Percentiles rank a stretch among this genome's conserved stretches.
Conservation (phyloP, 495 filamentous ascomycete species). For the Astrothelium subdiscretum region DNA sequence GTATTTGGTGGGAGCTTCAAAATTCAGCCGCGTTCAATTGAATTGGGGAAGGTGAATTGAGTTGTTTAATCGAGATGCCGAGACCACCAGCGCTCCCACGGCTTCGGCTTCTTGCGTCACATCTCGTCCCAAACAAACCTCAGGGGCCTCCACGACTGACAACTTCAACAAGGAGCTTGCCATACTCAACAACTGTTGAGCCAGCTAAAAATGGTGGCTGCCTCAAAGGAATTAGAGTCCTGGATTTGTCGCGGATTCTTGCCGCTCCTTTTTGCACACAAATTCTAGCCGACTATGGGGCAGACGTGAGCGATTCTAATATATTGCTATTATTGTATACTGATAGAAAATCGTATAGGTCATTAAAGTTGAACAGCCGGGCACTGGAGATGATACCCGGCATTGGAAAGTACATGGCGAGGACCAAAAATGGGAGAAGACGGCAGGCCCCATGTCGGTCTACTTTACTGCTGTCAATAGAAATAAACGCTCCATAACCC, state of each 20-base stretch:
- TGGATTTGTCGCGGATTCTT: constrained; percentile 19
- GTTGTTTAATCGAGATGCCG: neutral
- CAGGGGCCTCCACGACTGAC: neutral
- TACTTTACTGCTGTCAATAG: constrained; percentile 21
- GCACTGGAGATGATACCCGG: constrained; percentile 19
- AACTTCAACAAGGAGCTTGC: neutral
- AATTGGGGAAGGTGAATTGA: too few species aligned
- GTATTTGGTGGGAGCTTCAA: too few species aligned
- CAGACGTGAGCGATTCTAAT: constrained; percentile 4
- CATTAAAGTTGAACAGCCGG: constrained; percentile 26
- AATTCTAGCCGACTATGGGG: constrained; percentile 21
- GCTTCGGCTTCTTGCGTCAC: neutral
- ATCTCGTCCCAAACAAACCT: neutral
- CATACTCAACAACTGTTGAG: neutral
- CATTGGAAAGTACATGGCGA: constrained; percentile 17
- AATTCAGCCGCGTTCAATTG: too few species aligned
- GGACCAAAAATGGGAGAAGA: constrained; percentile 13
- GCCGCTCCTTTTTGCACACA: constrained; percentile 20
- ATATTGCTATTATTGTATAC: neutral
- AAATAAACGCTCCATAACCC: constrained; percentile 18
- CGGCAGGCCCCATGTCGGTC: constrained; percentile 14
- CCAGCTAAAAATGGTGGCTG: constrained; percentile 5
- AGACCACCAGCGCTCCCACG: neutral
- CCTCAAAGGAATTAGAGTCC: constrained; percentile 13
- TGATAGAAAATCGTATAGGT: neutral